phyloP scores from a whole-genome alignment of 768 basidiomycete genomes.

The Sarcodon sp. region DNA sequence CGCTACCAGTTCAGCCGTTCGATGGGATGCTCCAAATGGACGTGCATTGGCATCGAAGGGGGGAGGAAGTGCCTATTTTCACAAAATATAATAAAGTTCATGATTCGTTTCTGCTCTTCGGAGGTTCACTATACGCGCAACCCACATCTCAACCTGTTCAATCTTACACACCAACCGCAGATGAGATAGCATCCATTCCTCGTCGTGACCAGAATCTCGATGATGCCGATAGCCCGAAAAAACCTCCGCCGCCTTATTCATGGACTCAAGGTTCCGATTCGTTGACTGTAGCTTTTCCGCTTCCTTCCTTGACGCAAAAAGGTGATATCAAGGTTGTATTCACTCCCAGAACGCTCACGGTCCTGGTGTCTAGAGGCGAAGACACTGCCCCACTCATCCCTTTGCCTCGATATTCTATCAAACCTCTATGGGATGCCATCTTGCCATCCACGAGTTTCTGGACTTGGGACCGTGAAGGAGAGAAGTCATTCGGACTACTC shows the following conservation, averaged over 20 bases:
- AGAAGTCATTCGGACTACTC: slow-evolving; percentile 54
- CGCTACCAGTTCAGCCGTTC: slow-evolving; percentile 24
- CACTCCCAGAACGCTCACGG: slow-evolving; percentile 47
- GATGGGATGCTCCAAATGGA: slow-evolving; percentile 27
- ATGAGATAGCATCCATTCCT: slow-evolving; percentile 63
- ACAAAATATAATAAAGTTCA: slow-evolving; percentile 31
- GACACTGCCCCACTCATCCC: slow-evolving; percentile 12
- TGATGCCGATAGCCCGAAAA: slow-evolving; percentile 21
- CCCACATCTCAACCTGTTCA: slow-evolving; percentile 18
- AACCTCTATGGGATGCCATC: slow-evolving; percentile 71
- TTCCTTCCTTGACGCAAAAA: slow-evolving; percentile 59
- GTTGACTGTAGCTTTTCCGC: slow-evolving; percentile 70
- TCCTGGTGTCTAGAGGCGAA: slow-evolving; percentile 36
- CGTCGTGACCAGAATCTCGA: slow-evolving; percentile 46
- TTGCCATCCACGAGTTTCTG: slow-evolving; percentile 73
- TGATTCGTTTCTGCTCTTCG: slow-evolving; percentile 39
- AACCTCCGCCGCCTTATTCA: slow-evolving; percentile 63
- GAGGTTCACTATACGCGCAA: slow-evolving; percentile 41
- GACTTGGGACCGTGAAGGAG: slow-evolving; percentile 82
- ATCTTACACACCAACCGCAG: slow-evolving; percentile 43
- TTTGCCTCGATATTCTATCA: slow-evolving; percentile 47
- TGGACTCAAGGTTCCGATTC: slow-evolving; percentile 87
- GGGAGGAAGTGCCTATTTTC: slow-evolving; percentile 51
- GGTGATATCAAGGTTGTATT: slow-evolving; percentile 56
- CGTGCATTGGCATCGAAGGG: slow-evolving; percentile 58